phyloP scores from a whole-genome alignment of 495 filamentous ascomycete genomes.

The Xylaria castorea region DNA sequence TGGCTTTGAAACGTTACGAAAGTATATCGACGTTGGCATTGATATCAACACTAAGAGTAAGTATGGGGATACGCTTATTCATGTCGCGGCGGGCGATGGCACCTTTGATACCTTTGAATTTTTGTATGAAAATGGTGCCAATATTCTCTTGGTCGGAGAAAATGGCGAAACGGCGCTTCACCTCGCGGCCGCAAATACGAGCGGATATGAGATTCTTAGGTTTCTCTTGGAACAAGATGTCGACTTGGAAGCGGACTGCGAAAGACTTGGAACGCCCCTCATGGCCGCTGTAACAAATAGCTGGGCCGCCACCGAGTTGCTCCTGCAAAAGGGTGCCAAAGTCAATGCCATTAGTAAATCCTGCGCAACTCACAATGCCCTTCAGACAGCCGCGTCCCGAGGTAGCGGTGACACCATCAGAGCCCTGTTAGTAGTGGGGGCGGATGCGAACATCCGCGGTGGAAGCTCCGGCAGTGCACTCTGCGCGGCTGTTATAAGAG shows the following conservation, averaged over 20 bases:
- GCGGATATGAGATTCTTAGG: conserved; percentile 24
- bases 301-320: conserved; percentile 15
- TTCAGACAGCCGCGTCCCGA: conserved; percentile 37
- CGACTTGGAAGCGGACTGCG: conserved; percentile 36
- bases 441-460: conserved; percentile 34
- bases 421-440: conserved; percentile 38
- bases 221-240: conserved; percentile 39
- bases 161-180: neutral
- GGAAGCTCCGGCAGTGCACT: conserved; percentile 36
- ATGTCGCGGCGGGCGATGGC: neutral
- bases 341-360: conserved; percentile 37
- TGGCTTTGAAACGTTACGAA: neutral
- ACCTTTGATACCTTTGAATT: neutral
- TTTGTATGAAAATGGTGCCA: conserved; percentile 2
- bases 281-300: conserved; percentile 28
- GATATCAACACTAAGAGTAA: conserved; percentile 3
- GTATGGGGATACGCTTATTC: neutral
- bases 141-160: neutral
- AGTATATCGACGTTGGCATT: conserved; percentile 7
- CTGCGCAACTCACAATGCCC: conserved; percentile 35
- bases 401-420: conserved; percentile 27
- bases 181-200: neutral
- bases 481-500: conserved; percentile 37
- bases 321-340: conserved; percentile 33
- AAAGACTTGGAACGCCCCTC: conserved; percentile 26